A percentile compares a stretch with the other conserved stretches of the same genome.
Evolutionary conservation across 177 flowering plant species (phyloP).

Genomic region (Vitis hybrid): DNA sequence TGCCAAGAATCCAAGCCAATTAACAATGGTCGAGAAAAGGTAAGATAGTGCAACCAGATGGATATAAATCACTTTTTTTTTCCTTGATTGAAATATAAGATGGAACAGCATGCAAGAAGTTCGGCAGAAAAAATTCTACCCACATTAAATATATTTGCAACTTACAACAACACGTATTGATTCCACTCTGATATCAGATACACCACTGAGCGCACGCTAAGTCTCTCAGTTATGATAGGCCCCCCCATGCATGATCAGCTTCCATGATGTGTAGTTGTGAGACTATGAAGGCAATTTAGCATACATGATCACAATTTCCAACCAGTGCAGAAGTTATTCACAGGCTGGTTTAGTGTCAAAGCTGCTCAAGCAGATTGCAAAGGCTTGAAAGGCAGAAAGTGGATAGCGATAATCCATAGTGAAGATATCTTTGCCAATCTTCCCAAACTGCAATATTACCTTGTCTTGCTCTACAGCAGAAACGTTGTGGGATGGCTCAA

Average conservation of each 20-base stretch:
- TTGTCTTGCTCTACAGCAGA: constrained; percentile 46
- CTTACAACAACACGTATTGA: constrained; percentile 18
- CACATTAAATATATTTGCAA: constrained; percentile 11
- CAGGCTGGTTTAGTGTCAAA: constrained; percentile 68
- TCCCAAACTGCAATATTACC: constrained; percentile 60
- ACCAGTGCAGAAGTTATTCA: constrained; percentile 24
- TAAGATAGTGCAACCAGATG: too few relatives aligned
- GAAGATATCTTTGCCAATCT: constrained; percentile 65
- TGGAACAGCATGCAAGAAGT: not conserved
- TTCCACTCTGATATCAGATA: constrained; percentile 6
- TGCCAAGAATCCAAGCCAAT: too few relatives aligned
- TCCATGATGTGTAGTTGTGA: constrained; percentile 20
- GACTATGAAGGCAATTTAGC: not conserved
- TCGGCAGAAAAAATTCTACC: constrained; percentile 5
- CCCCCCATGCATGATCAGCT: constrained; percentile 9
- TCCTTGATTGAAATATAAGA: not conserved
- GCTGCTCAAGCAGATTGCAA: constrained; percentile 65
- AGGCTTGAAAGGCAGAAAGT: constrained; percentile 70
- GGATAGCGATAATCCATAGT: constrained; percentile 72
- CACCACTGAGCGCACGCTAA: constrained; percentile 16
- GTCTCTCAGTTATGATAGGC: constrained; percentile 8
- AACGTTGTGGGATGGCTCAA: constrained; percentile 34
- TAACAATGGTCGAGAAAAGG: too few relatives aligned
- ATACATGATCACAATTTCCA: not conserved
- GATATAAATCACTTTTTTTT: too few relatives aligned